Conservation (phyloP, 371 early-diverging fungal species). For the Blastocladiella emersonii region DNA sequence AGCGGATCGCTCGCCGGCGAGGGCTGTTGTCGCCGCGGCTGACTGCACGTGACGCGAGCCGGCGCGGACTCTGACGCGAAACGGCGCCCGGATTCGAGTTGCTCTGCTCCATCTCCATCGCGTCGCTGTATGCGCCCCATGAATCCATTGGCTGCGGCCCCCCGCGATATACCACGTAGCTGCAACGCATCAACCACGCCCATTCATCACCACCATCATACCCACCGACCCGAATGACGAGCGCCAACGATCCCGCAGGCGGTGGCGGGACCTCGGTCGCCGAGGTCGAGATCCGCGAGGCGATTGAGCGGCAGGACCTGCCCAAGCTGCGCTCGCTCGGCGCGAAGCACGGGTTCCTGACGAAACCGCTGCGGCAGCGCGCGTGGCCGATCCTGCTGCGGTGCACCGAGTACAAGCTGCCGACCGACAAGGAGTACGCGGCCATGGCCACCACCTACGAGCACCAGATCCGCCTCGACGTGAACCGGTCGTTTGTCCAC, state of each 20-base stretch:
- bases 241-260: background rate
- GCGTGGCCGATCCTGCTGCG: conserved; percentile 3
- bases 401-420: background rate
- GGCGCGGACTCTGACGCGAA: too few species aligned
- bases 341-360: background rate
- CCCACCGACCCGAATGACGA: too few species aligned
- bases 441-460: conserved; percentile 1
- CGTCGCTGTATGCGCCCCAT: too few species aligned
- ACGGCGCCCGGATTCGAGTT: too few species aligned
- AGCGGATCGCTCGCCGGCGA: too few species aligned
- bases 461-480: conserved; percentile 16
- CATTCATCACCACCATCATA: too few species aligned
- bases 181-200: too few species aligned
- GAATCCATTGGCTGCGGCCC: too few species aligned
- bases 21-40: too few species aligned
- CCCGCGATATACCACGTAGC: too few species aligned
- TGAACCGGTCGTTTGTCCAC: conserved; percentile 15
- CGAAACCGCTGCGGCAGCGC: background rate
- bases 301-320: background rate
- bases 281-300: background rate
- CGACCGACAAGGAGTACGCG: background rate
- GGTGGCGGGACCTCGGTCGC: background rate
- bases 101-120: too few species aligned
- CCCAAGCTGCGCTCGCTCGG: background rate
- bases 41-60: too few species aligned